Evolutionary conservation across 345 rosid species (phyloP), one percentile per base, ranked within the genome.

Genomic region (Garcia nutans): DNA sequence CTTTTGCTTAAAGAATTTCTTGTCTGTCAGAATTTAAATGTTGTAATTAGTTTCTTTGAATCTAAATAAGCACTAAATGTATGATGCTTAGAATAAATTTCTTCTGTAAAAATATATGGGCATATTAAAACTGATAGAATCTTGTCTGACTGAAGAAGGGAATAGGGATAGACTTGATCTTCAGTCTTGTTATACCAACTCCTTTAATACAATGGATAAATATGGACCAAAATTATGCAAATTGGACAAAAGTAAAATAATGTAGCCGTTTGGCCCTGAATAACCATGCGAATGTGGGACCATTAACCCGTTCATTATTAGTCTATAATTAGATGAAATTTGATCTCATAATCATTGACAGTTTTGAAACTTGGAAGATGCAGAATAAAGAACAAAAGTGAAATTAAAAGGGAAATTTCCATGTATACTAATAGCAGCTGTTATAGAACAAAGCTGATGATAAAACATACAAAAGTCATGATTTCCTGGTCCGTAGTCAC

Each of bases 401-500:
- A 67, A 41, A n/a, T 9, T n/a, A 10, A 19, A 60, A 57, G 73
- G 73, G 28, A 47, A 66, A 26, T 75, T 33, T 88, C 84, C 90
- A 87, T 77, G 78, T 81, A 82, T 78, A 79, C 78, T 63, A 79
- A 82, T 78, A 80, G 81, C 76, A 84, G 80, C 57, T 84, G 85
- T 71, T 76, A 73, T 54, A 83, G 58, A 83, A 74, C 76, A 86
- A 74, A 81, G 79, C 80, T 78, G 80, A 76, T 49, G 79, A 76
- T 50, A 79, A 76, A 71, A 84, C 85, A 77, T 86, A 81, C 85
- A 81, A 58, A 58, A 77, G 87, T 80, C 87, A 83, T 78, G 84
- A 83, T 82, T 80, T 82, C 84, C 66, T 62, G 72, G 72, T 54
- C n/a, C n/a, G 8, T 15, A 6, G 71, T 76, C 83, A 78, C 71